Evolutionary conservation across 2,329 filamentous ascomycete genomes (phyloP).

Genomic region (Alternaria postmessia): DNA sequence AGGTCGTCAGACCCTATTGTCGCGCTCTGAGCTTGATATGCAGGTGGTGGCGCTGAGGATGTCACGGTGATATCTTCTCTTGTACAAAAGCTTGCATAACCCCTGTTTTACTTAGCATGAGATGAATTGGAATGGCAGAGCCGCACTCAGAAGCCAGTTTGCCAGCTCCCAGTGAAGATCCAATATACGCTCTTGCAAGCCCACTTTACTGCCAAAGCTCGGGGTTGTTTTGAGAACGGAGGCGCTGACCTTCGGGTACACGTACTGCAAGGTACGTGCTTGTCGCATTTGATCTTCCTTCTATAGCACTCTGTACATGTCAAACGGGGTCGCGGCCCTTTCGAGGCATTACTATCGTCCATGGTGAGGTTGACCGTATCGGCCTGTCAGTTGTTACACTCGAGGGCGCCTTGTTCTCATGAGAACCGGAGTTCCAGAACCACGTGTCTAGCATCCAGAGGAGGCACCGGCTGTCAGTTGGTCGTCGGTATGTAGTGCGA

Average conservation of each 20-base stretch:
- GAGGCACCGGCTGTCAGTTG: background rate
- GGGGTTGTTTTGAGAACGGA: background rate
- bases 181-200: background rate
- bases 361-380: conserved; percentile 7
- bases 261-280: conserved; percentile 52
- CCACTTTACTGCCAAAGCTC: background rate
- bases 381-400: background rate
- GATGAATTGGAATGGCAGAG: background rate
- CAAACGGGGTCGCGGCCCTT: conserved; percentile 25
- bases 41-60: background rate
- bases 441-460: background rate
- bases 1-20: conserved; percentile 8
- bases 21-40: background rate
- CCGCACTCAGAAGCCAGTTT: background rate
- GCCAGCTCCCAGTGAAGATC: background rate
- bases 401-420: background rate
- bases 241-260: conserved; percentile 45
- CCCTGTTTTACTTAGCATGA: conserved; percentile 10
- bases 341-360: conserved; percentile 14
- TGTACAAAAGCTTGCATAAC: conserved; percentile 23
- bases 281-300: conserved; percentile 53
- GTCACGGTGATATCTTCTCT: conserved; percentile 14
- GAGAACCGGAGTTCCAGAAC: background rate
- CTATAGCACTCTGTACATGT: conserved; percentile 44
- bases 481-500: background rate